Percentiles rank a stretch among this genome's conserved stretches.
Conservation (phyloP, 495 filamentous ascomycete species). For the Penicillium argentinense region DNA sequence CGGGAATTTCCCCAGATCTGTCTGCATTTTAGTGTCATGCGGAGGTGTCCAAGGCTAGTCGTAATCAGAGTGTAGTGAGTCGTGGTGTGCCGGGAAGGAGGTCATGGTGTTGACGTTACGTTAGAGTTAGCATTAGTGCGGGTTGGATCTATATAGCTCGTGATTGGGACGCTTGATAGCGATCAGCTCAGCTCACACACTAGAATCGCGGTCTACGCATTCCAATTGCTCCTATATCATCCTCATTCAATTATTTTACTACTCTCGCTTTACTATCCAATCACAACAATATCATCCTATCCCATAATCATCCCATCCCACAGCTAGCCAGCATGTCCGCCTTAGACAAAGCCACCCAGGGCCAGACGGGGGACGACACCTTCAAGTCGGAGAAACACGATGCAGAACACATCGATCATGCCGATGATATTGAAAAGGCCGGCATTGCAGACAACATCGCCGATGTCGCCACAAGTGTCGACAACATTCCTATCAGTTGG, state of each 20-base stretch:
- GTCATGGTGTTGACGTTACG: no score
- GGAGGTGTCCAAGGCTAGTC: no score
- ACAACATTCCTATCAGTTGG: constrained; percentile 13
- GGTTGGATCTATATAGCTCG: not conserved
- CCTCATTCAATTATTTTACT: no score
- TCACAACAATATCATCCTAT: not conserved
- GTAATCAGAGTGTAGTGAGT: no score
- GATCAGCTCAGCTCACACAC: no score
- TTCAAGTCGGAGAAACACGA: not conserved
- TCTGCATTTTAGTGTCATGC: not conserved
- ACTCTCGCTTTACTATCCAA: no score
- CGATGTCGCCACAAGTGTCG: constrained; percentile 8
- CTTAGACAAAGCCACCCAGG: not conserved
- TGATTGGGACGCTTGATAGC: no score
- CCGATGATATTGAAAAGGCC: constrained; percentile 4
- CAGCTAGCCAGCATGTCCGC: no score
- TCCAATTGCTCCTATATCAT: not conserved
- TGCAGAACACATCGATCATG: not conserved
- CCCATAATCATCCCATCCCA: no score
- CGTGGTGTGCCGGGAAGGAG: no score
- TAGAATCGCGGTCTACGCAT: not conserved
- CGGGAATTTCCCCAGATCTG: constrained; percentile 1
- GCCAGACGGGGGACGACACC: not conserved
- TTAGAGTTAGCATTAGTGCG: no score
- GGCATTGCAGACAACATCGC: not conserved